Evolutionary conservation across 2,329 filamentous ascomycete species (phyloP).

Genomic region (Tolypocladium amazonense): DNA sequence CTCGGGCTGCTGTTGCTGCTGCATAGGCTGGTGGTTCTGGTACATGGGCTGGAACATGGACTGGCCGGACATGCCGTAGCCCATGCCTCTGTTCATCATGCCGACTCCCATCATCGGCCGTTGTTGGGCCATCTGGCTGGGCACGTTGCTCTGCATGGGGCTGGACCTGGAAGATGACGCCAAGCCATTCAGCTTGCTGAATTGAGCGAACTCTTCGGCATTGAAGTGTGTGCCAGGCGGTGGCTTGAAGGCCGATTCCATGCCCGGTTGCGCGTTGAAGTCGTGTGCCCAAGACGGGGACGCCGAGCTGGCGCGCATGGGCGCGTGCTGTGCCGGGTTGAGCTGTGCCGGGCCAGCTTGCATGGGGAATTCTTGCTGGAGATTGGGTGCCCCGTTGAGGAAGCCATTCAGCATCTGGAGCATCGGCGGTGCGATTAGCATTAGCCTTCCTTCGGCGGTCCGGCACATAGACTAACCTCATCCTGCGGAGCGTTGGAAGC

Average conservation of each 20-base stretch:
- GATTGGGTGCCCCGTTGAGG: slow-evolving; percentile 62
- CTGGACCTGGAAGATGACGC: slow-evolving; percentile 39
- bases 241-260: slow-evolving; percentile 61
- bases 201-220: slow-evolving; percentile 77
- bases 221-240: slow-evolving; percentile 55
- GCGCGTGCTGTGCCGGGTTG: slow-evolving; percentile 36
- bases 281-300: slow-evolving; percentile 45
- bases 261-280: slow-evolving; percentile 48
- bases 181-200: slow-evolving; percentile 62
- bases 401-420: slow-evolving; percentile 85
- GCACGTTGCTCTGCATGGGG: slow-evolving; percentile 46
- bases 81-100: slow-evolving; percentile 41
- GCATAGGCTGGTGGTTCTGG: slow-evolving; percentile 32
- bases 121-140: slow-evolving; percentile 40
- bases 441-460: slow-evolving; percentile 5
- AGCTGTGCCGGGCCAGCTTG: slow-evolving; percentile 37
- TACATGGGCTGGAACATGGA: slow-evolving; percentile 45
- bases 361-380: slow-evolving; percentile 44
- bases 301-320: slow-evolving; percentile 41
- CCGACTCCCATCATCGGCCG: slow-evolving; percentile 50
- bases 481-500: slow-evolving; percentile 62
- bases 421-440: slow-evolving; percentile 15
- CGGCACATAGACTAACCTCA: slow-evolving; percentile 38
- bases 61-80: slow-evolving; percentile 25
- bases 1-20: slow-evolving; percentile 37